Percentiles rank a stretch among this genome's conserved stretches.
Conservation (phyloP, 1,284 basidiomycete genomes). For the Moesziomyces antarcticus region DNA sequence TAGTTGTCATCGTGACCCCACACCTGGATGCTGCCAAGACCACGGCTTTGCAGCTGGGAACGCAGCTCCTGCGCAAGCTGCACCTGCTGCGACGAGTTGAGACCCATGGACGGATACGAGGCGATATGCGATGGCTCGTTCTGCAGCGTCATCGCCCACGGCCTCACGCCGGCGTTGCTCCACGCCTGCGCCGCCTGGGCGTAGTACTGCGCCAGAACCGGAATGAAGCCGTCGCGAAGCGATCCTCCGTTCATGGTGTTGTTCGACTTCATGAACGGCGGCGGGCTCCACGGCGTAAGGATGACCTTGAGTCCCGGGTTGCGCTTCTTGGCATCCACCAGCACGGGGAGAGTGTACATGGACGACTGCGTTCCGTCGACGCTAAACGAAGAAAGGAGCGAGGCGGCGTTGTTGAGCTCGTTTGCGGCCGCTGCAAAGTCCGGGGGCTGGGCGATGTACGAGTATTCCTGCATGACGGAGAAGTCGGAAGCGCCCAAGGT, state of each 20-base stretch:
- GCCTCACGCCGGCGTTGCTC: slow-evolving; percentile 24
- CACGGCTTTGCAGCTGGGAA: slow-evolving; percentile 12
- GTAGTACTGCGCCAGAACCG: slow-evolving; percentile 48
- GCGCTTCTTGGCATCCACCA: slow-evolving; percentile 41
- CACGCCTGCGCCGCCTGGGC: slow-evolving; percentile 32
- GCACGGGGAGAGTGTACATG: slow-evolving; percentile 45
- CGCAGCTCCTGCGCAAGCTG: slow-evolving; percentile 33
- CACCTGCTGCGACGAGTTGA: slow-evolving; percentile 25
- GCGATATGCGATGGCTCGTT: slow-evolving; percentile 52
- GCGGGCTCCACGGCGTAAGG: slow-evolving; percentile 51
- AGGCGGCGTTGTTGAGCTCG: slow-evolving; percentile 18
- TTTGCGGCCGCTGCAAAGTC: slow-evolving; percentile 13
- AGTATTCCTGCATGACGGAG: slow-evolving; percentile 29
- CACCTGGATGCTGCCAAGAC: slow-evolving; percentile 27
- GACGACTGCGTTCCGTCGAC: slow-evolving; percentile 27
- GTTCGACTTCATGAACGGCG: slow-evolving; percentile 57
- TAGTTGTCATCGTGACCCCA: slow-evolving; percentile 60
- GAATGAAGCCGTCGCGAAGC: slow-evolving; percentile 32
- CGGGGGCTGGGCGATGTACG: slow-evolving; percentile 23
- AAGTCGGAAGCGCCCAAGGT: slow-evolving; percentile 54
- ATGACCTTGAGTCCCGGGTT: slow-evolving; percentile 51
- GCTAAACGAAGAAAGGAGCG: slow-evolving; percentile 30
- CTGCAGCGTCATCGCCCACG: slow-evolving; percentile 56
- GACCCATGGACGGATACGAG: slow-evolving; percentile 48
- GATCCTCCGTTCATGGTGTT: slow-evolving; percentile 44